Evolutionary conservation across 2,329 filamentous ascomycete species (phyloP).

Genomic region (Scopulariopsis brevicaulis): DNA sequence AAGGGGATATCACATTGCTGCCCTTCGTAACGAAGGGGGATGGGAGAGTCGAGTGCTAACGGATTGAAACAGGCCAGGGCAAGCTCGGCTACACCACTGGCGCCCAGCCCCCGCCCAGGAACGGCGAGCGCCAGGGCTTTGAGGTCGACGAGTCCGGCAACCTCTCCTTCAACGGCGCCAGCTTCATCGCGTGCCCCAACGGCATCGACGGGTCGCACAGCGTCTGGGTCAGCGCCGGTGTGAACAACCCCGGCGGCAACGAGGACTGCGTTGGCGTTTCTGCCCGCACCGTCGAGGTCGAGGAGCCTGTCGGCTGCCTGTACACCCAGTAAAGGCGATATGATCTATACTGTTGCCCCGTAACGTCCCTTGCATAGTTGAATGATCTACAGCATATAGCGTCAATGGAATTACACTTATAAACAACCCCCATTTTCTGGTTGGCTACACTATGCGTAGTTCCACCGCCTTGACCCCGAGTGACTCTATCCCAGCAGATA

Average conservation of each 20-base stretch:
- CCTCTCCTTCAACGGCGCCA: constrained; percentile 30
- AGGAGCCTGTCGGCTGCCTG: constrained; percentile 21
- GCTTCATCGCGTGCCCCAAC: constrained; percentile 41
- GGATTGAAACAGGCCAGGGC: constrained; percentile 31
- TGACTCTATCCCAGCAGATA: too few relatives aligned
- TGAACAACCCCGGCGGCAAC: constrained; percentile 21
- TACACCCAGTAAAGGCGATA: constrained; percentile 18
- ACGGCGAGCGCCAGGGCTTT: constrained; percentile 36
- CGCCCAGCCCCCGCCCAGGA: constrained; percentile 21
- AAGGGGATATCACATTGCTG: constrained; percentile 12
- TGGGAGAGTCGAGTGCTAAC: constrained; percentile 4
- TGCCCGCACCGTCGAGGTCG: constrained; percentile 15
- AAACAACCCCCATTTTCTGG: too few relatives aligned
- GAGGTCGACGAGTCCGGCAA: constrained; percentile 26
- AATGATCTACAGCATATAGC: too few relatives aligned
- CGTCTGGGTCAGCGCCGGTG: constrained; percentile 21
- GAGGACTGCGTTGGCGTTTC: constrained; percentile 23
- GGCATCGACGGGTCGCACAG: constrained; percentile 28
- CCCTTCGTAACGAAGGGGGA: background rate
- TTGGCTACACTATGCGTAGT: too few relatives aligned
- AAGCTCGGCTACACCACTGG: constrained; percentile 39
- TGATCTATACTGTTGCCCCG: too few relatives aligned
- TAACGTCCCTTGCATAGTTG: too few relatives aligned
- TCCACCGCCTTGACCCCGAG: too few relatives aligned
- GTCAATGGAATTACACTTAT: too few relatives aligned